Conservation (phyloP, 352 stramenopile species). For the Phytophthora syringae region DNA sequence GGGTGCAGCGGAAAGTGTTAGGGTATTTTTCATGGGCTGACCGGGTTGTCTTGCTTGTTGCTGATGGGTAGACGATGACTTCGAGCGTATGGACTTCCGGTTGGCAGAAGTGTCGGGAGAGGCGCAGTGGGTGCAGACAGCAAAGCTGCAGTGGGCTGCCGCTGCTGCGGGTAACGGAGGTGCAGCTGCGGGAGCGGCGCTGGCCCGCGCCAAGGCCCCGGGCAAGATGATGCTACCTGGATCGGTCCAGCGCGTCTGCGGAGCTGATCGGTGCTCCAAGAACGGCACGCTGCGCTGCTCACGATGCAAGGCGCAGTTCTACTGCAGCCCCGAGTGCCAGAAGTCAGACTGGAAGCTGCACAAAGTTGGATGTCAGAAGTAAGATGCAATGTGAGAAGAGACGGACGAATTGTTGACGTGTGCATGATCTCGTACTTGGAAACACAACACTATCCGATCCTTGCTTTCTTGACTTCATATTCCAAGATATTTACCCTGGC, state of each 20-base stretch:
- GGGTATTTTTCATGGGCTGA: background rate
- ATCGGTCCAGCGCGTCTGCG: constrained; percentile 65
- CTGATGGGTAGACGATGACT: constrained; percentile 84
- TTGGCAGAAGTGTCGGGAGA: constrained; percentile 67
- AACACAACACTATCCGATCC: background rate
- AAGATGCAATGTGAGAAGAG: constrained; percentile 6
- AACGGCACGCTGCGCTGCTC: constrained; percentile 79
- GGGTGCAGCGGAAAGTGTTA: background rate
- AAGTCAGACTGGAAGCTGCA: constrained; percentile 87
- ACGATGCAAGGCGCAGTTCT: constrained; percentile 86
- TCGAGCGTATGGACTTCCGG: constrained; percentile 84
- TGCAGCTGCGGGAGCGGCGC: constrained; percentile 24
- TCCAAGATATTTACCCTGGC: background rate
- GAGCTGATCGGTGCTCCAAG: constrained; percentile 70
- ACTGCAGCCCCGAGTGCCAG: constrained; percentile 86
- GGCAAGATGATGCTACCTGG: constrained; percentile 38
- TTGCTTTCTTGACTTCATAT: background rate
- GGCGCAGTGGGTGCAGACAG: constrained; percentile 73
- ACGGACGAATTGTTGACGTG: constrained; percentile 1
- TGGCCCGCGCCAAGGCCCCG: constrained; percentile 36
- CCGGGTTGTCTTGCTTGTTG: background rate
- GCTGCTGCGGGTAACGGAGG: constrained; percentile 35
- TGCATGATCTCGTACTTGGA: background rate
- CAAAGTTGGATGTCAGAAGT: constrained; percentile 70
- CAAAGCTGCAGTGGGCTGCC: constrained; percentile 54